phyloP scores from a whole-genome alignment of 306 rosid species.

The Comarum palustre region DNA sequence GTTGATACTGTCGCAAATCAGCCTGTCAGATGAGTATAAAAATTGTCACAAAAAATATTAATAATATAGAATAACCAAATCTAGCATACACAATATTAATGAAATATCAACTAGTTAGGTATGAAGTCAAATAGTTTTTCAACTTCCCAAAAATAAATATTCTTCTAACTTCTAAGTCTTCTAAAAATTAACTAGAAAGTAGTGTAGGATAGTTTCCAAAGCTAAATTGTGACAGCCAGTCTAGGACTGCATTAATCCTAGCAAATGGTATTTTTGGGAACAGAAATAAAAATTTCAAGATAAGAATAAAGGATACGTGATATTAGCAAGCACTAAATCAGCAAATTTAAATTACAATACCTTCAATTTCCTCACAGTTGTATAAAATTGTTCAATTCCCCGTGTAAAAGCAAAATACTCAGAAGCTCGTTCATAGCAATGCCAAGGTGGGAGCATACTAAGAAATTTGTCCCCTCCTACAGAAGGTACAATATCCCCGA shows the following conservation, averaged over 20 bases:
- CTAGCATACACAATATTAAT: neutral
- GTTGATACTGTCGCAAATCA: conserved; percentile 71
- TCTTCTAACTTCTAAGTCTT: too few species aligned
- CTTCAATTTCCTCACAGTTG: conserved; percentile 79
- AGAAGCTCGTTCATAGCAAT: conserved; percentile 89
- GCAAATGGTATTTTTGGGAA: neutral
- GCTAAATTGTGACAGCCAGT: neutral
- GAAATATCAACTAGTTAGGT: neutral
- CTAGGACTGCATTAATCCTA: neutral
- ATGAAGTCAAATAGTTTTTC: neutral
- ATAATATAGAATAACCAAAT: neutral
- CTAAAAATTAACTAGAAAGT: neutral
- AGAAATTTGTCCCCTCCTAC: conserved; percentile 73
- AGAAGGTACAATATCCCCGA: conserved; percentile 68
- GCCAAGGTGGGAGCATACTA: conserved; percentile 96
- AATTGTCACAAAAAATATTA: conserved; percentile 1
- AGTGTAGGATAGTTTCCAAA: neutral
- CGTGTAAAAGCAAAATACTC: conserved; percentile 75
- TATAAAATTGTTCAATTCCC: conserved; percentile 76
- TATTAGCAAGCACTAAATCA: conserved; percentile 11
- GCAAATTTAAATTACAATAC: conserved; percentile 34
- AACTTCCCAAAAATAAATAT: neutral
- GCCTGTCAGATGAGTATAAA: conserved; percentile 40
- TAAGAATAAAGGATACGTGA: neutral
- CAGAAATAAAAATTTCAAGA: neutral